Conservation (phyloP, 306 rosid genomes). For the Castanea crenata region DNA sequence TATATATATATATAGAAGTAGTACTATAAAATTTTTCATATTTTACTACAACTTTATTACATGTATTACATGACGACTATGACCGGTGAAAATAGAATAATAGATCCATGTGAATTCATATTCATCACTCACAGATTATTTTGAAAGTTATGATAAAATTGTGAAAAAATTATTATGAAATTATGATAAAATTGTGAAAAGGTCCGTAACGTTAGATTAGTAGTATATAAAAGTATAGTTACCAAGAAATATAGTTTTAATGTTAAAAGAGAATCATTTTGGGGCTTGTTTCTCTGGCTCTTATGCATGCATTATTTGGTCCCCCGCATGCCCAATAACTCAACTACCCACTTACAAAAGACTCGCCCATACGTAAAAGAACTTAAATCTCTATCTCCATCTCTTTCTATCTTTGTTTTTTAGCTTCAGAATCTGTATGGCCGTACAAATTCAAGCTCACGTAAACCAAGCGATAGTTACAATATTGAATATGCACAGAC, state of each 20-base stretch:
- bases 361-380: slow-evolving; percentile 28
- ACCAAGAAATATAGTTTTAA: no score
- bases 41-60: no score
- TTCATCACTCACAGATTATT: no score
- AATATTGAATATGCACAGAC: not conserved
- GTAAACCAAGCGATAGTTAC: slow-evolving; percentile 13
- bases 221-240: no score
- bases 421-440: not conserved
- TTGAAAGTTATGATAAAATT: no score
- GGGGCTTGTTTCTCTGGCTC: slow-evolving; percentile 25
- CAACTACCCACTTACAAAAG: not conserved
- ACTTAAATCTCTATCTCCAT: slow-evolving; percentile 7
- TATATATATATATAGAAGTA: no score
- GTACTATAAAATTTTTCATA: accelerated
- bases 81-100: accelerated
- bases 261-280: slow-evolving; percentile 21
- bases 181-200: no score
- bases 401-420: not conserved
- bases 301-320: slow-evolving; percentile 1
- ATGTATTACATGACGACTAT: no score
- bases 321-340: not conserved
- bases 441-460: slow-evolving; percentile 14
- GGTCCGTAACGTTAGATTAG: no score
- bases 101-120: accelerated
- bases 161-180: no score